These are phyloP conservation scores for Phytopythium vexans DNA, from an alignment of 352 stramenopile genomes.

Conservation along the genomic window DNA sequence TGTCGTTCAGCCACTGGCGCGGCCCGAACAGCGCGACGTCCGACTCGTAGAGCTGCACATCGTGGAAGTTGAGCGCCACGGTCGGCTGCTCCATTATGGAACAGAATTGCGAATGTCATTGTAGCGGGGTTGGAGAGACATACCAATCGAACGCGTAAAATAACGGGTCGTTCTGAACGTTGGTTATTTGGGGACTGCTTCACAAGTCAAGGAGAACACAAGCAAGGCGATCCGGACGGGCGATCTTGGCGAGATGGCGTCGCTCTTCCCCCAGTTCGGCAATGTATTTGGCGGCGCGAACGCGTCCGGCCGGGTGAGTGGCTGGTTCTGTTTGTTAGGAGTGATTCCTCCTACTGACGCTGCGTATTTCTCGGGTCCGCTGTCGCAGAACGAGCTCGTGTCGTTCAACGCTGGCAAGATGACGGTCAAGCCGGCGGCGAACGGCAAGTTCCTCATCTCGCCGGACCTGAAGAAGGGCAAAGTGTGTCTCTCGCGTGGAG, in stretches of 20 bases:
- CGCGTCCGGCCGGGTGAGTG: conserved; percentile 35
- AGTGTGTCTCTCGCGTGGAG: conserved; percentile 79
- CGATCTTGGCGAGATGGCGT: conserved; percentile 28
- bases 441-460: conserved; percentile 86
- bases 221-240: conserved; percentile 4
- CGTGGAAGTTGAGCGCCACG: conserved; percentile 75
- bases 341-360: background rate
- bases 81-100: conserved; percentile 19
- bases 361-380: background rate
- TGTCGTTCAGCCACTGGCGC: conserved; percentile 81
- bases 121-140: background rate
- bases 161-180: conserved; percentile 2
- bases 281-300: conserved; percentile 75
- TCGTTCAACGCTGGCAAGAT: conserved; percentile 93
- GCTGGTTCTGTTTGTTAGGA: conserved; percentile 2
- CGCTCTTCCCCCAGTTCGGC: conserved; percentile 78
- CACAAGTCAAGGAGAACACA: conserved; percentile 10
- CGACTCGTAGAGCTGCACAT: conserved; percentile 79
- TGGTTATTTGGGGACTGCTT: conserved; percentile 6
- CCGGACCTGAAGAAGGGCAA: conserved; percentile 91
- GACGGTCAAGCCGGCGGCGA: conserved; percentile 61
- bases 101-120: background rate
- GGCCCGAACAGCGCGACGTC: conserved; percentile 67
- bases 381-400: conserved; percentile 71
- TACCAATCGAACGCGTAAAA: background rate